Conservation (phyloP, 2,329 filamentous ascomycete genomes). For the Phaeosphaeria sp. region DNA sequence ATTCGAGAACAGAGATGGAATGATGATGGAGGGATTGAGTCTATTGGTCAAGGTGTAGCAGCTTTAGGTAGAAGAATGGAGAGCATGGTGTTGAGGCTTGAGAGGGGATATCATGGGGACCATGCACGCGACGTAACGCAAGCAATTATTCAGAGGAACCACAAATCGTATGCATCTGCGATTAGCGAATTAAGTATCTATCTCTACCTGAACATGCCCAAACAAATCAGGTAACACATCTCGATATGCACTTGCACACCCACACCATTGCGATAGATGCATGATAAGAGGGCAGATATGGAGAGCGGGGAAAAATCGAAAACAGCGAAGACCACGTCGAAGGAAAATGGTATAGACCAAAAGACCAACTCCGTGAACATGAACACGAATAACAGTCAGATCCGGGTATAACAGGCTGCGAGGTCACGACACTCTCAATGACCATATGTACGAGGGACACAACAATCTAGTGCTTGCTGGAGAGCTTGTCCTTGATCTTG, state of each 20-base stretch:
- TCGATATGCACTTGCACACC: slow-evolving; percentile 10
- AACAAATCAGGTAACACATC: slow-evolving; percentile 13
- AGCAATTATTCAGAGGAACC: no score
- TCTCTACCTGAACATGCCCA: slow-evolving; percentile 14
- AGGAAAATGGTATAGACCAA: slow-evolving; percentile 47
- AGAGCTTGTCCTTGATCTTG: slow-evolving; percentile 58
- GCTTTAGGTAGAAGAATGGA: no score
- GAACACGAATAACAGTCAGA: slow-evolving; percentile 27
- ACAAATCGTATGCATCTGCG: slow-evolving; percentile 24
- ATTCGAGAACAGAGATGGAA: no score
- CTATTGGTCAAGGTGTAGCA: no score
- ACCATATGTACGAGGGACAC: slow-evolving; percentile 18
- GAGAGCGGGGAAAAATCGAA: slow-evolving; percentile 5
- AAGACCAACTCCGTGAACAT: slow-evolving; percentile 44
- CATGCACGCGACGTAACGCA: no score
- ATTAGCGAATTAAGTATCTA: slow-evolving; percentile 42
- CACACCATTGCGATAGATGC: slow-evolving; percentile 9
- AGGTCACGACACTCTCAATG: slow-evolving; percentile 15
- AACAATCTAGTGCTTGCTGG: slow-evolving; percentile 32
- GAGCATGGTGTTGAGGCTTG: no score
- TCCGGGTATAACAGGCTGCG: slow-evolving; percentile 30
- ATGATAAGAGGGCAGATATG: slow-evolving; percentile 13
- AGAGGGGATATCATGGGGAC: no score
- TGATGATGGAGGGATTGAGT: no score
- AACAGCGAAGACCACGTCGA: slow-evolving; percentile 27